Evolutionary conservation across 768 basidiomycete species (phyloP), one percentile per base, ranked within the genome.

Genomic region (Russula sp.): DNA sequence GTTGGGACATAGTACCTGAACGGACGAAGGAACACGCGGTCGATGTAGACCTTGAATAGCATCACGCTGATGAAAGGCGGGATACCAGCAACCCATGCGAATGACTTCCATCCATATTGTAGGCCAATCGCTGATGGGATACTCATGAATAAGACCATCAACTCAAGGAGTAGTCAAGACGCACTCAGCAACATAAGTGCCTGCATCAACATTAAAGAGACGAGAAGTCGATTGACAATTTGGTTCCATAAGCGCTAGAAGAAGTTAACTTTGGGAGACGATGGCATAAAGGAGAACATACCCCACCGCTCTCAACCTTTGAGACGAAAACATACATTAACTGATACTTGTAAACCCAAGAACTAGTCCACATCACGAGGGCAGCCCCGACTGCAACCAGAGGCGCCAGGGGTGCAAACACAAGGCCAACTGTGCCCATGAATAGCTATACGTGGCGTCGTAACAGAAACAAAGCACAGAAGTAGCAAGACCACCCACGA

Each of bases 401-500:
- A 1, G 97, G 97, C 0, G 96, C 95, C 7, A 99, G 76, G 14
- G 96, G 96, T 0, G 96, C 93, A 69, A 98, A 98, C 18, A 97
- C 87, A 52, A 99, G 74, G 0, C 86, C 95, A 50, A 99, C 92
- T n/a, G 90, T 82, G n/a, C 78, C 88, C 86, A 93, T 91, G 75
- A 94, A 93, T 43, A 93, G 75, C 85, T 88, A 66, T 35, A 49
- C 20, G 32, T 11, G 41, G 55, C 35, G 48, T 71, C 25, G 68
- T 65, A n/a, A 43, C 10, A 13, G 7, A 51, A 38, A 53, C 8
- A 32, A 39, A 29, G 63, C 11, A 58, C 58, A 68, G 69, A 57
- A 57, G 35, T 7, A 10, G 2, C 36, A 35, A 66, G 14, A 70
- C 56, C 61, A 76, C 80, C 62, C 69, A 84, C 83, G 56, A 82